Evolutionary conservation across 106 monocot genomes (phyloP), one percentile per base, ranked within the genome.

Genomic region (Agapanthus africanus): DNA sequence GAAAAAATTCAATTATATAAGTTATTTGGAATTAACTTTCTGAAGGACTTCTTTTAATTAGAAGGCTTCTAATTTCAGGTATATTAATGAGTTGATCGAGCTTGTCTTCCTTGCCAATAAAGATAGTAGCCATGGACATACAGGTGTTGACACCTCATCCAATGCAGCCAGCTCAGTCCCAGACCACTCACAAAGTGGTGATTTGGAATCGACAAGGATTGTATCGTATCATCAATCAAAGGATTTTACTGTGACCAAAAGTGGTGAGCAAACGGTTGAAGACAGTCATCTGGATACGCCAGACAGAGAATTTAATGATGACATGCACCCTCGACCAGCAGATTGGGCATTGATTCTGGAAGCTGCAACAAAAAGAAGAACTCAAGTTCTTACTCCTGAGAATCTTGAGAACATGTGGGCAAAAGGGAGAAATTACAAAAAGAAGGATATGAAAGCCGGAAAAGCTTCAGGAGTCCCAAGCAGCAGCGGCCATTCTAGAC

Each of bases 401-500:
- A 99, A 99, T 87, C 79, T 99, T 76, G 99, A 99, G n/a, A 90
- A 93, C 67, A 81, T 99, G 93, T 99, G 99, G 99, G 82, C 93
- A 40, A 99, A 85, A 85, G 99, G 99, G 68, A 89, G 87, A 85
- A 89, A 99, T 75, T 99, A 99, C 77, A 70, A 87, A 69, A 99
- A 90, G 77, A 99, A 90, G 60, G 75, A 65, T 67, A 21, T 57
- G 13, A 85, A 87, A 77, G 67, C 69, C 10, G 65, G 57, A 18
- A 81, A 65, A 18, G 56, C 73, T 41, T 14, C 66, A 65, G 72
- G 73, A 31, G 73, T 67, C 41, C 44, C 68, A 54, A 51, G 70
- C 13, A n/a, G n/a, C n/a, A 77, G 59, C 40, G 70, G n/a, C n/a
- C n/a, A n/a, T n/a, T n/a, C n/a, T n/a, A n/a, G n/a, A n/a, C n/a